Evolutionary conservation across 2,329 filamentous ascomycete species (phyloP).

Genomic region (Aspergillus transmontanensis): DNA sequence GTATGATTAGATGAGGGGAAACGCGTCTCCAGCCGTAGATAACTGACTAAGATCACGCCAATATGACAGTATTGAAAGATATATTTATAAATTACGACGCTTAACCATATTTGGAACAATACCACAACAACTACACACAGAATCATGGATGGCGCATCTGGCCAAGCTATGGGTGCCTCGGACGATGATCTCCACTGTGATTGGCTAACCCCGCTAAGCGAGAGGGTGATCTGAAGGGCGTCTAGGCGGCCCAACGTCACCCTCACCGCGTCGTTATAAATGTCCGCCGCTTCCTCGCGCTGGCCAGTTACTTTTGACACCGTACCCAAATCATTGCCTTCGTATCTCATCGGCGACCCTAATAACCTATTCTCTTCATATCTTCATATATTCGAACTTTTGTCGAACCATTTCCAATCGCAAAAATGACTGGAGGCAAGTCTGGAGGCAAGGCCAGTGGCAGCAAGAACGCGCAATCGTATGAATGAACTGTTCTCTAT

Average conservation of each 20-base stretch:
- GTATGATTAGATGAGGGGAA: constrained; percentile 43
- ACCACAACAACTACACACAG: constrained; percentile 5
- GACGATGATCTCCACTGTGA: constrained; percentile 39
- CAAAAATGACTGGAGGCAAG: constrained; percentile 99
- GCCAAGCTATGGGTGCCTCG: constrained; percentile 19
- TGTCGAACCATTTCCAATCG: constrained; percentile 38
- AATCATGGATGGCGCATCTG: constrained; percentile 18
- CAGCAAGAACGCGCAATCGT: constrained; percentile 99
- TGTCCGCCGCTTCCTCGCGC: constrained; percentile 37
- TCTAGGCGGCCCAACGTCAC: constrained; percentile 46
- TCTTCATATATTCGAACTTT: background rate
- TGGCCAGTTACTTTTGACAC: constrained; percentile 33
- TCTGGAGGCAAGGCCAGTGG: constrained; percentile 99
- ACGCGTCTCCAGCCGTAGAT: constrained; percentile 24
- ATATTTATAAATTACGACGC: constrained; percentile 25
- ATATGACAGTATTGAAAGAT: constrained; percentile 24
- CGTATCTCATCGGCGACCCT: background rate
- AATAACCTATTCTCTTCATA: constrained; percentile 1
- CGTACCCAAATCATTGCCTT: constrained; percentile 24
- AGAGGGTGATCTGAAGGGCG: constrained; percentile 50
- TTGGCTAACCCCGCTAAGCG: constrained; percentile 46
- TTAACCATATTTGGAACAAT: constrained; percentile 31
- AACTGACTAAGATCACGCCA: constrained; percentile 20
- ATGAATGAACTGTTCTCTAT: constrained; percentile 51
- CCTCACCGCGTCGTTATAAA: constrained; percentile 49